A percentile compares a stretch with the other conserved stretches of the same genome.
phyloP scores from a whole-genome alignment of 1,284 basidiomycete species.

The Irpex rosettiformis region DNA sequence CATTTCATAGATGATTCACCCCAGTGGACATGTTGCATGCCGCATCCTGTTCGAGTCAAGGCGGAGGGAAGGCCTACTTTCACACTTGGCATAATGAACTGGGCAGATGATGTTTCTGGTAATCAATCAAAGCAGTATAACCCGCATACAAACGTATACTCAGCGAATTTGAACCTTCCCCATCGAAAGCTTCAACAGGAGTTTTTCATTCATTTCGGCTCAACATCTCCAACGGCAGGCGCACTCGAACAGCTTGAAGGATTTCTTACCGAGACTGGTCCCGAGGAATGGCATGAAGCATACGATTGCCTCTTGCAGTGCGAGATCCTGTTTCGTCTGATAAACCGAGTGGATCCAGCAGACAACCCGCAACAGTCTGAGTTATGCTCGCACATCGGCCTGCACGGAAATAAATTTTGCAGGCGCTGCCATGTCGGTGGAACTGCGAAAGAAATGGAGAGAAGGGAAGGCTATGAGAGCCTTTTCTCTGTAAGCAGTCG shows the following conservation, averaged over 20 bases:
- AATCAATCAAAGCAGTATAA: conserved; percentile 30
- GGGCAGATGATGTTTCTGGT: conserved; percentile 31
- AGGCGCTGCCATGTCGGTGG: conserved; percentile 31
- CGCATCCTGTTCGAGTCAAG: background rate
- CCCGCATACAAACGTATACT: conserved; percentile 29
- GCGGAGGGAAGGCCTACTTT: background rate
- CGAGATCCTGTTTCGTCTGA: conserved; percentile 9
- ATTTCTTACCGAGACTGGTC: conserved; percentile 12
- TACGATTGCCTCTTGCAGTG: background rate
- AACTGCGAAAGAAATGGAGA: background rate
- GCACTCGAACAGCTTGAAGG: conserved; percentile 32
- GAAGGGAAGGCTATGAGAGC: background rate
- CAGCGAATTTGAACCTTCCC: conserved; percentile 22
- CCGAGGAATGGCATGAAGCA: background rate
- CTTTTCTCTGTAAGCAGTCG: no score
- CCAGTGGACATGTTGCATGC: background rate
- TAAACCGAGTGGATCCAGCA: conserved; percentile 21
- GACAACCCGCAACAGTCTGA: conserved; percentile 38
- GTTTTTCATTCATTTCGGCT: conserved; percentile 32
- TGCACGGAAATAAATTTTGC: conserved; percentile 8
- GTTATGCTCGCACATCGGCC: conserved; percentile 9
- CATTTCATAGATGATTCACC: background rate
- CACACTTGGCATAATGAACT: background rate
- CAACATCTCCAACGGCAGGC: conserved; percentile 31
- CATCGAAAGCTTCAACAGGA: conserved; percentile 30